These are phyloP conservation scores for Gentiana straminea DNA, from an alignment of 257 asterid genomes.

Conservation along the genomic window DNA sequence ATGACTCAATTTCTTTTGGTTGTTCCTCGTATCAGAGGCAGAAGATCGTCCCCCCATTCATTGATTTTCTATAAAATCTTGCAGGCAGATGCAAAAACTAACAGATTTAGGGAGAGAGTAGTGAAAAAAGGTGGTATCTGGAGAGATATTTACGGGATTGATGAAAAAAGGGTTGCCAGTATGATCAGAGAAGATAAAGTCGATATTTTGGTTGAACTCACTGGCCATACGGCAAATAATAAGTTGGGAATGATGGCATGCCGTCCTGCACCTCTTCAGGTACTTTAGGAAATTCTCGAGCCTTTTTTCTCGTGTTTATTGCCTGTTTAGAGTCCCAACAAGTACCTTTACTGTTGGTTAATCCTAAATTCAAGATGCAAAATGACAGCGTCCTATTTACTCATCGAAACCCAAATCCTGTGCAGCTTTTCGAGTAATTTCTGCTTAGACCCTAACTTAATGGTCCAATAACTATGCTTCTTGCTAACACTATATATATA, in stretches of 20 bases:
- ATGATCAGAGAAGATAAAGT: conserved; percentile 88
- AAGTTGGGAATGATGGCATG: conserved; percentile 99
- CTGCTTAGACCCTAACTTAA: too few relatives aligned
- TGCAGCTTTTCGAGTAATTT: too few relatives aligned
- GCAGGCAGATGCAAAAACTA: conserved; percentile 98
- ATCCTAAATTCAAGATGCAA: neutral
- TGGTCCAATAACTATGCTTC: too few relatives aligned
- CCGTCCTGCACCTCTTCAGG: conserved; percentile 99
- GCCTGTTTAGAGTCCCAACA: neutral
- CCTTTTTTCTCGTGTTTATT: neutral
- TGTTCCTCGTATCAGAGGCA: neutral
- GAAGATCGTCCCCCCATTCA: neutral
- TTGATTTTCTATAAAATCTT: conserved; percentile 15
- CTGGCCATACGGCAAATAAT: conserved; percentile 99
- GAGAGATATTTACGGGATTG: conserved; percentile 90
- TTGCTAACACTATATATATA: too few relatives aligned
- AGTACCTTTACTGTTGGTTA: conserved; percentile 1
- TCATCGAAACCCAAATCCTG: too few relatives aligned
- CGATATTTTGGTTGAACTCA: conserved; percentile 96
- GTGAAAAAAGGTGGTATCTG: conserved; percentile 81
- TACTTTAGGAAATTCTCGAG: conserved; percentile 15
- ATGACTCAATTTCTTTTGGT: neutral
- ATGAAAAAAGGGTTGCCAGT: conserved; percentile 86
- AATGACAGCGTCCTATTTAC: too few relatives aligned
- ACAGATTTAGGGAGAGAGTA: conserved; percentile 76